Conservation (phyloP, 1,284 basidiomycete genomes). For the Spongispora temasekensis region DNA sequence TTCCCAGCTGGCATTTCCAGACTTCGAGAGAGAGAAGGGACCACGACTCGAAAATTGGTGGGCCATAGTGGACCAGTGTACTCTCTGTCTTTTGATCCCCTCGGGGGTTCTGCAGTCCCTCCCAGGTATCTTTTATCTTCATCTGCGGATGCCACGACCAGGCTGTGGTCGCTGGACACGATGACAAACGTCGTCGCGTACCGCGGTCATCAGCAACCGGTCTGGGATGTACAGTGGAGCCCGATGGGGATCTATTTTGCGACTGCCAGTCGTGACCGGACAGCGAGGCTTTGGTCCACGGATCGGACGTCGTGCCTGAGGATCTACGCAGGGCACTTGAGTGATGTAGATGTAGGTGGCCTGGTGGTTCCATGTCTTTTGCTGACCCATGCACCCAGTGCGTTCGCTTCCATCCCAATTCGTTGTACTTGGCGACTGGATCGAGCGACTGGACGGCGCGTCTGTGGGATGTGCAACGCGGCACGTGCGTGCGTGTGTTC, state of each 20-base stretch:
- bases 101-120: slow-evolving; percentile 82
- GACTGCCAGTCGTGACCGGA: slow-evolving; percentile 90
- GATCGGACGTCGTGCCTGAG: slow-evolving; percentile 87
- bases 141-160: slow-evolving; percentile 90
- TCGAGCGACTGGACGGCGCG: slow-evolving; percentile 96
- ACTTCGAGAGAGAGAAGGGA: slow-evolving; percentile 76
- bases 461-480: slow-evolving; percentile 98
- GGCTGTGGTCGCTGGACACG: slow-evolving; percentile 96
- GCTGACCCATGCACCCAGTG: slow-evolving; percentile 57
- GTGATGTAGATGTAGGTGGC: slow-evolving; percentile 91
- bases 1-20: slow-evolving; percentile 66
- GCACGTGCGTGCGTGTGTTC: slow-evolving; percentile 92
- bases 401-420: slow-evolving; percentile 96
- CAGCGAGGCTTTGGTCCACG: slow-evolving; percentile 95
- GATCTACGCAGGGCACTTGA: slow-evolving; percentile 95
- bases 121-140: slow-evolving; percentile 89
- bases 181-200: slow-evolving; percentile 93
- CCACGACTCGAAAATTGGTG: slow-evolving; percentile 88
- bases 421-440: slow-evolving; percentile 95
- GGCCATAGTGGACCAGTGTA: slow-evolving; percentile 98
- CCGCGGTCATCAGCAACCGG: slow-evolving; percentile 94
- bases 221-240: slow-evolving; percentile 99
- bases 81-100: slow-evolving; percentile 90
- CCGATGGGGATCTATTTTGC: slow-evolving; percentile 99
- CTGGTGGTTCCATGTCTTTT: slow-evolving; percentile 2